Evolutionary conservation across 352 stramenopile genomes (phyloP), one percentile per base, ranked within the genome.

Genomic region (Pseudoperonospora humuli): DNA sequence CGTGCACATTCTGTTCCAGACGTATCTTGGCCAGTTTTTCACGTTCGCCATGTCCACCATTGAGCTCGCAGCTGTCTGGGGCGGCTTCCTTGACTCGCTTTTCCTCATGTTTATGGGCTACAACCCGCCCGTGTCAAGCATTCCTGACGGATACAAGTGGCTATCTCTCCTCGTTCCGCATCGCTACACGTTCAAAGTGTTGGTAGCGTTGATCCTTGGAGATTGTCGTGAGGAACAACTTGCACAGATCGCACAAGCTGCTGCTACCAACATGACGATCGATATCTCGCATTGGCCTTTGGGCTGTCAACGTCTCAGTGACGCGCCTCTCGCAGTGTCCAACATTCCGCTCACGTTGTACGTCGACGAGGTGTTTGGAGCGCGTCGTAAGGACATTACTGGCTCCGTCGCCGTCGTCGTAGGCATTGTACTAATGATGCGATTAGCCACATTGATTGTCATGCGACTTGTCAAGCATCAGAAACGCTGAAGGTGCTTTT

Each of bases 381-480:
- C 82, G 25, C 52, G 70, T 41, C 52, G 75, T 43, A 51, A 73
- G 13, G 54, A 87, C 49, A 57, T 72, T 0, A 35, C 31, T 21
- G 40, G 50, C 26, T 74, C 82, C 33, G 58, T 86, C 1, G 43
- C 34, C 23, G 56, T 91, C 11, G 57, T 79, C 11, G n/a, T 84
- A 8, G 64, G 41, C 23, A 62, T 77, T 20, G 23, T 86, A 14
- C 50, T 79, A 1, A 5, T 72, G 20, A 67, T 80, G 46, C 74
- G 75, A 28, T 42, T 83, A 15, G 55, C 77, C 33, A 70, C 75
- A 7, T 37, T 74, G 20, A 36, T 84, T 14, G 56, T 70, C 13
- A 64, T 84, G 45, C 70, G 75, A 17, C 61, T 68, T 19, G 37
- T 87, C 14, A 84, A 80, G 51, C 65, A 83, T 56, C 71, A 84